Evolutionary conservation across 1,139 yeast genomes (phyloP), one percentile per base, ranked within the genome.

Genomic region (Saccharomyces hybrid): DNA sequence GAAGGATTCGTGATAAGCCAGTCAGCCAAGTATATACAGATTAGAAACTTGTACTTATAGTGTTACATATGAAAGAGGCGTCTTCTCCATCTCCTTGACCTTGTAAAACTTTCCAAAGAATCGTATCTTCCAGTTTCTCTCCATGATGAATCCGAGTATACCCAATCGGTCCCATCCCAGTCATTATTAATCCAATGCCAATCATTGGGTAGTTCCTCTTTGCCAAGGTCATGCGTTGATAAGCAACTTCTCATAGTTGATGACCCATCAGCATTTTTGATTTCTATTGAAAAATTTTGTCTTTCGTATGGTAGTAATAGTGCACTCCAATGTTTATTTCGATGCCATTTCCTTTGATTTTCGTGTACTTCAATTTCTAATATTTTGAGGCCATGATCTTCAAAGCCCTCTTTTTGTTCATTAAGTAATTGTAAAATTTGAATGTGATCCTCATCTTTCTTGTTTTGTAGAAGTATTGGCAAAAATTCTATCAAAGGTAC

Each of bases 261-360:
- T 47, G 28, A 58, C 47, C 21, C 47, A 48, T 7, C 51, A 32
- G n/a, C 46, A 8, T 50, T 51, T 8, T 49, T 55, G 9, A 57
- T 34, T 14, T 56, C 46, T 14, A 61, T 53, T 12, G 61, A 56
- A 42, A 54, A 62, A 19, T 53, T 44, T 6, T 58, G 51, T 19
- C 64, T 57, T 54, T 68, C 71, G 52, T 63, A 67, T 5, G 67
- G 59, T 24, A 67, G 56, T 41, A 66, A 48, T 44, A 56, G 53
- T 3, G 55, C 49, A n/a, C 55, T 53, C 71, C 71, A 68, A 48
- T 58, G 59, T 21, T 47, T 46, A 16, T 56, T 53, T 29, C 21
- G 44, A 38, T 58, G 52, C 71, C 71, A 67, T 55, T 67, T 67
- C 41, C 72, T 57, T 53, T 68, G 66, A 52, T 65, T 66, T 56